Evolutionary conservation across 2,329 filamentous ascomycete species (phyloP).

Genomic region (Sporothrix sp.): DNA sequence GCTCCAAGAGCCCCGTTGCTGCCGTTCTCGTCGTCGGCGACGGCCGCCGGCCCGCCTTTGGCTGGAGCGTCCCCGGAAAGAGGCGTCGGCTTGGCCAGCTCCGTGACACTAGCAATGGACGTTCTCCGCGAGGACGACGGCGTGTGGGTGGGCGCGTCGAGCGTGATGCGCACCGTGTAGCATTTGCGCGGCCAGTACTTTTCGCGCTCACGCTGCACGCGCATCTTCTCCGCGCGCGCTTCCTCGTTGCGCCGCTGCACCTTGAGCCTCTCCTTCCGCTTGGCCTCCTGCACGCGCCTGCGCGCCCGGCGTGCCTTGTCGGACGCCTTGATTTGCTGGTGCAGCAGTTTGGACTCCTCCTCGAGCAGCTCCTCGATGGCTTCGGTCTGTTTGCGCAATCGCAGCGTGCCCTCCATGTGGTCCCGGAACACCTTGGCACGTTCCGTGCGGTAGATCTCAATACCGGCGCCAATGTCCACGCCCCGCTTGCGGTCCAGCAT

Average conservation of each 20-base stretch:
- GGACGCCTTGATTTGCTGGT: constrained; percentile 20
- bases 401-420: constrained; percentile 25
- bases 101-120: constrained; percentile 42
- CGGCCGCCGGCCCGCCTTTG: constrained; percentile 15
- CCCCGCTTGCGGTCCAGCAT: constrained; percentile 27
- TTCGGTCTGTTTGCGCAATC: constrained; percentile 26
- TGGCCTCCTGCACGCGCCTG: constrained; percentile 24
- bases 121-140: constrained; percentile 38
- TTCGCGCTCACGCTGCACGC: constrained; percentile 34
- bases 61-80: constrained; percentile 35
- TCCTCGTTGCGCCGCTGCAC: constrained; percentile 22
- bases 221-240: constrained; percentile 32
- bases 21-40: not conserved
- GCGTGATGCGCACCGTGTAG: constrained; percentile 41
- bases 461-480: constrained; percentile 27
- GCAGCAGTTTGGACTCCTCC: constrained; percentile 25
- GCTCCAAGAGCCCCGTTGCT: too few species aligned
- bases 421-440: constrained; percentile 34
- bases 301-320: constrained; percentile 26
- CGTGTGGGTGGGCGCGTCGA: constrained; percentile 36
- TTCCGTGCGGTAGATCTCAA: constrained; percentile 34
- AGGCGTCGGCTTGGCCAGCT: constrained; percentile 41
- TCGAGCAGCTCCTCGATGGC: constrained; percentile 25
- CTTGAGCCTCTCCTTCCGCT: constrained; percentile 28
- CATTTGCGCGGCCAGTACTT: constrained; percentile 41